phyloP scores from a whole-genome alignment of 306 rosid species.

The Bauhinia variegata region DNA sequence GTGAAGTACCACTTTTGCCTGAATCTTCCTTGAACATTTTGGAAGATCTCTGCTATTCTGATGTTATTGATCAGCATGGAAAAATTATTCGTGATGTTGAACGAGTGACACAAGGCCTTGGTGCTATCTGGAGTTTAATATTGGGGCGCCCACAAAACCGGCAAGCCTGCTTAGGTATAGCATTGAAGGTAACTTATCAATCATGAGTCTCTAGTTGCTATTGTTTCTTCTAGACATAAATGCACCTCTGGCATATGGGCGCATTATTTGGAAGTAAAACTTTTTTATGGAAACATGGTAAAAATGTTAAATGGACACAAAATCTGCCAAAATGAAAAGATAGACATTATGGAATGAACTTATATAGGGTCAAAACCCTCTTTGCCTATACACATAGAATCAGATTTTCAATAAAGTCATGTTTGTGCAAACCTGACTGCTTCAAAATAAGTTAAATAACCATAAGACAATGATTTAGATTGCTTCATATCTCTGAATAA shows the following conservation, averaged over 20 bases:
- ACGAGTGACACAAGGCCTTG: conserved; percentile 98
- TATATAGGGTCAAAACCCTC: neutral
- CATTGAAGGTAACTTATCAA: conserved; percentile 66
- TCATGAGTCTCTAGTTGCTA: conserved; percentile 23
- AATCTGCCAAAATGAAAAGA: neutral
- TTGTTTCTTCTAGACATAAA: too few species aligned
- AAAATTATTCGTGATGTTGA: conserved; percentile 76
- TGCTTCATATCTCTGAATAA: neutral
- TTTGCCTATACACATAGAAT: neutral
- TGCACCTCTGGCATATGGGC: conserved; percentile 17
- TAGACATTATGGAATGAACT: neutral
- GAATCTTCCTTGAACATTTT: conserved; percentile 75
- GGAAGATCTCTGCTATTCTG: conserved; percentile 77
- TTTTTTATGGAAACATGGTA: neutral
- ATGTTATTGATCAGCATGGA: conserved; percentile 65
- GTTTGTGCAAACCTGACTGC: neutral
- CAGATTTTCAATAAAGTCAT: neutral
- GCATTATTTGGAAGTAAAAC: conserved; percentile 19
- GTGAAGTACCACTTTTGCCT: conserved; percentile 90
- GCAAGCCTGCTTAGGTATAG: conserved; percentile 78
- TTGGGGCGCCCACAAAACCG: conserved; percentile 90
- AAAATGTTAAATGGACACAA: conserved; percentile 9
- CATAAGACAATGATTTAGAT: neutral
- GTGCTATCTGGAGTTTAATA: conserved; percentile 95
- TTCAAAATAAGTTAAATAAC: conserved; percentile 2